Evolutionary conservation across 108 stramenopile genomes (phyloP), one percentile per base, ranked within the genome.

Genomic region (Cyclotella cryptica): DNA sequence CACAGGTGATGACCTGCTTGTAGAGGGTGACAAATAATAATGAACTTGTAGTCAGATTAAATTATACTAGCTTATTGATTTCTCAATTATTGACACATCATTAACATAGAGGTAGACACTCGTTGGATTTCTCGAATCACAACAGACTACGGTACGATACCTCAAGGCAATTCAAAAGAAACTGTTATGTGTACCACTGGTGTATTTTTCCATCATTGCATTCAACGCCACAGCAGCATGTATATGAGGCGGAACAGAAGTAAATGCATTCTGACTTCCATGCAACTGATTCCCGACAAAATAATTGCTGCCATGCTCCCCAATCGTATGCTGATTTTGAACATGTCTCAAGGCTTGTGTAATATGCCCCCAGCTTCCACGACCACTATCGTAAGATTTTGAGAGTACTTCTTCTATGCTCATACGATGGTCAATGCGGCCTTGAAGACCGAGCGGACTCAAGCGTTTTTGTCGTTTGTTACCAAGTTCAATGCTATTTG

Each of bases 1-100:
- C 81, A 8, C 92, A 93, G 74, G 74, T 76, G 15, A 83, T 91
- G 29, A 70, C 52, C 5, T 61, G 74, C 43, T 42, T 80, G 28
- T 80, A 74, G 8, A 52, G 40, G 19, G 30, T 10, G 21, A 14
- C 58, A 24, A 57, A 57, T 57, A 13, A 13, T n/a, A 49, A 49
- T n/a, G n/a, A n/a, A n/a, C 15, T n/a, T 49, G 47, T 35, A 5
- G 35, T 35, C 35, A 35, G 2, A 2, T 35, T 6, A 35, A 35
- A 35, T 35, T 6, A 35, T 6, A 6, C 2, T 6, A 35, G 35
- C 6, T 35, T 35, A 35, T 49, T 17, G 3, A 7, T n/a, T 49
- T 17, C 47, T 49, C n/a, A 17, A 9, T 49, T 9, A 49, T 49
- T 49, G 18, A 49, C 15, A 17, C 3, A 49, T n/a, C 15, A n/a